Conservation (phyloP, 2,329 filamentous ascomycete species). For the Nectriaceae sp. region DNA sequence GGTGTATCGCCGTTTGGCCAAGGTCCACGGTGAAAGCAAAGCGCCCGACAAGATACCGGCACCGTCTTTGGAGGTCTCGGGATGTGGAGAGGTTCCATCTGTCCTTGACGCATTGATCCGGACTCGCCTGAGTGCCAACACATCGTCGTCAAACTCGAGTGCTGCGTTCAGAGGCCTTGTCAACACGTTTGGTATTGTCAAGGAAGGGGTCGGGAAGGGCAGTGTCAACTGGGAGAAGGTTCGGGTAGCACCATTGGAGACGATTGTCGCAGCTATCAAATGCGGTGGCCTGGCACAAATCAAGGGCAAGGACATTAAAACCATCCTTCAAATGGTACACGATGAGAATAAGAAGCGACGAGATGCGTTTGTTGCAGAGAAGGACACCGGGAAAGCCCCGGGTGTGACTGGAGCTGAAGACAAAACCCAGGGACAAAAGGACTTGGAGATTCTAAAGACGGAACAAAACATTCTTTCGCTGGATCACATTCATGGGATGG, state of each 20-base stretch:
- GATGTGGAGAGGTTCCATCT: constrained; percentile 29
- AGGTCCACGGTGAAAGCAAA: constrained; percentile 25
- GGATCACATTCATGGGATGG: constrained; percentile 30
- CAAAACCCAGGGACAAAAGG: constrained; percentile 29
- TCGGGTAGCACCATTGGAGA: constrained; percentile 34
- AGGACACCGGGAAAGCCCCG: constrained; percentile 14
- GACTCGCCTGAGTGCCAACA: constrained; percentile 28
- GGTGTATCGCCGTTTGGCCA: constrained; percentile 23
- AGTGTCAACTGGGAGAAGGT: constrained; percentile 31
- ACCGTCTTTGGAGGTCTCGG: constrained; percentile 28
- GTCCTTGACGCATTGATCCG: constrained; percentile 29
- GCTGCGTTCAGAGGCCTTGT: constrained; percentile 29
- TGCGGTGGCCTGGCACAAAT: constrained; percentile 48
- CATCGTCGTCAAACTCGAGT: constrained; percentile 28
- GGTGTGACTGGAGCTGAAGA: constrained; percentile 18
- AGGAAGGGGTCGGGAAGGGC: constrained; percentile 26
- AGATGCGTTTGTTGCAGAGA: constrained; percentile 27
- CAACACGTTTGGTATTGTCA: constrained; percentile 23
- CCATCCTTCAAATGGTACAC: constrained; percentile 26
- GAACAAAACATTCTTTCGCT: constrained; percentile 27
- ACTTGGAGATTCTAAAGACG: constrained; percentile 28
- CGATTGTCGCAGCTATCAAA: constrained; percentile 59
- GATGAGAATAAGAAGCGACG: constrained; percentile 24
- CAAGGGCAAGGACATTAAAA: constrained; percentile 30
- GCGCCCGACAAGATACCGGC: constrained; percentile 29